Evolutionary conservation across 2,329 filamentous ascomycete genomes (phyloP), one percentile per base, ranked within the genome.

Genomic region (Juglanconis oblonga): DNA sequence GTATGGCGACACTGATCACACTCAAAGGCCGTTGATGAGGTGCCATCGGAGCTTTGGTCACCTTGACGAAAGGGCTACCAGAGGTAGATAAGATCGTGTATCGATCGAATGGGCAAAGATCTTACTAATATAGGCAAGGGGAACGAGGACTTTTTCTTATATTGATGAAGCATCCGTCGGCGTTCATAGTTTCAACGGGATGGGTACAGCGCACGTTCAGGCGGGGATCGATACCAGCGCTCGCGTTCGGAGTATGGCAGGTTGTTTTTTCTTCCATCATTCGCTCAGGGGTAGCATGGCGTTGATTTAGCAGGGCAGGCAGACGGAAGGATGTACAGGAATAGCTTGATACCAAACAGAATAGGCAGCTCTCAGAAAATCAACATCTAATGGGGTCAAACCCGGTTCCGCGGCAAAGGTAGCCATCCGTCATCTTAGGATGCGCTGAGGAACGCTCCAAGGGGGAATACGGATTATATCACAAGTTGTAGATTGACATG

Each of bases 1-100:
- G 10, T 73, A 70, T 40, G 72, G 73, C 3, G 73, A 74, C 24
- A 24, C 24, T 24, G 24, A 24, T 24, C 24, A 24, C 24, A 24
- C 24, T 24, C 24, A 24, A 24, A 24, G 24, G 24, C 24, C 24
- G 24, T 24, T 24, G 24, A 24, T 24, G 24, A 24, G 24, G 24
- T 24, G 24, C 24, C 24, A 24, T 24, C 24, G 24, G 24, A 24
- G 24, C 24, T 24, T 24, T 24, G 24, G 24, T 24, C 24, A 24
- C 24, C 24, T 11, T 14, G 38, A 42, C 38, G 38, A 42, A 3
- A 14, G 38, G 38, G 4, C 38, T 42, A 42, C 10, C 38, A 13
- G 24, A 24, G 24, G 24, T 24, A 24, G 24, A 24, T 24, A 24
- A 11, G 38, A 42, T 11, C 10, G 10, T 10, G 38, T 14, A 42